phyloP scores from a whole-genome alignment of 805 yeast genomes.

The Candida caryicola region DNA sequence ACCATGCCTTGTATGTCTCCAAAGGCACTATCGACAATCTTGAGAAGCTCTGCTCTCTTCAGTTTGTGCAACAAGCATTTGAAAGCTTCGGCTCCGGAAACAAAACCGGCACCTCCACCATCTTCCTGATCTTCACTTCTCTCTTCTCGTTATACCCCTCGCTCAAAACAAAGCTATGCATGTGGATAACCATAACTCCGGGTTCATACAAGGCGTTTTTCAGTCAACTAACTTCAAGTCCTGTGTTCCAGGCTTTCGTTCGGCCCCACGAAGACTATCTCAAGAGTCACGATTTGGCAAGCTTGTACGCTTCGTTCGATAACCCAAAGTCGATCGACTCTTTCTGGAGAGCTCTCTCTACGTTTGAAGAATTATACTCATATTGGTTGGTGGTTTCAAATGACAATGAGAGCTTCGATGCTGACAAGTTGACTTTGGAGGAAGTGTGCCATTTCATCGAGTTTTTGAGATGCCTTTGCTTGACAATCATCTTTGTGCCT shows the following conservation, averaged over 20 bases:
- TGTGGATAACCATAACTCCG: slow-evolving; percentile 42
- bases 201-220: slow-evolving; percentile 33
- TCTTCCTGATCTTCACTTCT: slow-evolving; percentile 21
- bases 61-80: slow-evolving; percentile 20
- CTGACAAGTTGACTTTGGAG: slow-evolving; percentile 37
- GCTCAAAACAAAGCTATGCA: slow-evolving; percentile 36
- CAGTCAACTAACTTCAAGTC: slow-evolving; percentile 19
- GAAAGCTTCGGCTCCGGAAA: not conserved
- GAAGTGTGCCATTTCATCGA: slow-evolving; percentile 41
- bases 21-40: not conserved
- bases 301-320: not conserved
- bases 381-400: slow-evolving; percentile 66
- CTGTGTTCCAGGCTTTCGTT: slow-evolving; percentile 15
- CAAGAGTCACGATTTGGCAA: not conserved
- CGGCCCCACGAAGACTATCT: slow-evolving; percentile 1
- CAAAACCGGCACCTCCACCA: slow-evolving; percentile 5
- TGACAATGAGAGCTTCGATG: slow-evolving; percentile 55
- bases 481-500: slow-evolving; percentile 45
- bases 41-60: slow-evolving; percentile 18
- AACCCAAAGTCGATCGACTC: not conserved
- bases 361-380: slow-evolving; percentile 61
- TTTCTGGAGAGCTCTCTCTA: slow-evolving; percentile 39
- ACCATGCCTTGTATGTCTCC: not conserved
- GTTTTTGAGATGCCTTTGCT: slow-evolving; percentile 50
- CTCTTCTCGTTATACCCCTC: slow-evolving; percentile 38